Percentiles rank a stretch among this genome's conserved stretches.
These are phyloP conservation scores for Cryoendolithus antarcticus DNA, from an alignment of 2,329 filamentous ascomycete species.

Conservation along the genomic window DNA sequence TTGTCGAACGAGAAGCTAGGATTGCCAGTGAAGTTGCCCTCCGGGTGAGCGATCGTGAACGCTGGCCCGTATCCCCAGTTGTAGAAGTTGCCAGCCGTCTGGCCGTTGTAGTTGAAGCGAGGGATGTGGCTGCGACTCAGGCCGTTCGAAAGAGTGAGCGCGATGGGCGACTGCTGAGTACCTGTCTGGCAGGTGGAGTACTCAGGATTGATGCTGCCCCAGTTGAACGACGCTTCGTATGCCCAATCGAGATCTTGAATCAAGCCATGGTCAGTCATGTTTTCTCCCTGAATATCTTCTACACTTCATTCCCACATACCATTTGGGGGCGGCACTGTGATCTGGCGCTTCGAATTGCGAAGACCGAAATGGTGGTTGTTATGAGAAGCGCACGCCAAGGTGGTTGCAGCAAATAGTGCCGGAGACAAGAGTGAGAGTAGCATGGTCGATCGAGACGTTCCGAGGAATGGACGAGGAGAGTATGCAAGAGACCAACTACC, in stretches of 20 bases:
- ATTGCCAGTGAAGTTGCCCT: constrained; percentile 25
- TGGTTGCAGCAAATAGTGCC: constrained; percentile 1
- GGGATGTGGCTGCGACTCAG: constrained; percentile 30
- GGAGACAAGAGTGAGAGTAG: not conserved
- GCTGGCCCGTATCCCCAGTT: constrained; percentile 41
- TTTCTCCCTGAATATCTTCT: constrained; percentile 1
- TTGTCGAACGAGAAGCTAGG: constrained; percentile 35
- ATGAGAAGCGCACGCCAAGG: constrained; percentile 3
- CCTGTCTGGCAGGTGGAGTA: constrained; percentile 38
- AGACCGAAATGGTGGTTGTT: constrained; percentile 3
- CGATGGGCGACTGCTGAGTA: constrained; percentile 39
- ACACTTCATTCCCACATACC: not conserved
- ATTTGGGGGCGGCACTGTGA: no score
- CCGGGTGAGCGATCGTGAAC: constrained; percentile 27
- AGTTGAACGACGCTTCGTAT: constrained; percentile 11
- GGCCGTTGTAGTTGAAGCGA: constrained; percentile 29
- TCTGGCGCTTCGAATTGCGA: no score
- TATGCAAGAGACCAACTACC: no score
- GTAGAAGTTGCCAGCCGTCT: constrained; percentile 29
- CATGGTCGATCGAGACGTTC: constrained; percentile 1
- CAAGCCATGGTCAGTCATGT: constrained; percentile 1
- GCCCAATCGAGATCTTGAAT: constrained; percentile 9
- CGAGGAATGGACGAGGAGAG: no score
- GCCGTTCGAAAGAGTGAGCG: constrained; percentile 28
- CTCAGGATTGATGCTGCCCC: constrained; percentile 14